A percentile compares a stretch with the other conserved stretches of the same genome.
Conservation (phyloP, 495 filamentous ascomycete genomes). For the Podospora fimiseda region DNA sequence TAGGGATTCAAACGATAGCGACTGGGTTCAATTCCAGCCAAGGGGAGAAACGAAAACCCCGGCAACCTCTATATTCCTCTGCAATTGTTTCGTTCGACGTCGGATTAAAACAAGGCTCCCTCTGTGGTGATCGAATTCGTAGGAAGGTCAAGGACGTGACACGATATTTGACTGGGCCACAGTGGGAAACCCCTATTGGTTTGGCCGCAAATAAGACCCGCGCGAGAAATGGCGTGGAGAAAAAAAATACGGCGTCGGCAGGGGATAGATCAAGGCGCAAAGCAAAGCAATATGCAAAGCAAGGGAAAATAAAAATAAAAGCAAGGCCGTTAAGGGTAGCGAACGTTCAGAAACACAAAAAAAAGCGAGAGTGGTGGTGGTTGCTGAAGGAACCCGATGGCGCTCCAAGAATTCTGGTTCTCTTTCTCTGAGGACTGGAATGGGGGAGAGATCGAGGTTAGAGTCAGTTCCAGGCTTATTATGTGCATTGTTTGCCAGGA, state of each 20-base stretch:
- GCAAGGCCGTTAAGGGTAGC: slow-evolving; percentile 5
- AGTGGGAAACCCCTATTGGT: slow-evolving; percentile 22
- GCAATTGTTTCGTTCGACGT: slow-evolving; percentile 19
- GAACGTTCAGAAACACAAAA: slow-evolving; percentile 11
- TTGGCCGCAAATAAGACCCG: slow-evolving; percentile 18
- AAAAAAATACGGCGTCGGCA: slow-evolving; percentile 7
- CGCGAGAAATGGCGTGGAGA: slow-evolving; percentile 12
- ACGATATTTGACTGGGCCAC: slow-evolving; percentile 17
- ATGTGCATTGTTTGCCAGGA: slow-evolving; percentile 5
- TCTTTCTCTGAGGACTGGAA: too few species aligned
- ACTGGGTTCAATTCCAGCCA: not conserved
- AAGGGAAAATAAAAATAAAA: not conserved
- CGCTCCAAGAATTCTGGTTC: too few species aligned
- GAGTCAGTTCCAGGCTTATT: slow-evolving; percentile 12
- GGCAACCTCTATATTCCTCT: not conserved
- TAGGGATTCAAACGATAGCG: too few species aligned
- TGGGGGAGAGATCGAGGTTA: slow-evolving; percentile 8
- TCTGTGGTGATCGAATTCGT: slow-evolving; percentile 8
- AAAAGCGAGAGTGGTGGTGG: slow-evolving; percentile 19
- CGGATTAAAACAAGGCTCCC: slow-evolving; percentile 20
- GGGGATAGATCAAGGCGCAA: slow-evolving; percentile 1
- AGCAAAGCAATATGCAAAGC: not conserved
- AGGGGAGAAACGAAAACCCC: not conserved
- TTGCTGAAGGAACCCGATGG: slow-evolving; percentile 25
- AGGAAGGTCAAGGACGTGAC: slow-evolving; percentile 10